Evolutionary conservation across 345 rosid genomes (phyloP).

Genomic region (Sonneratia alba): DNA sequence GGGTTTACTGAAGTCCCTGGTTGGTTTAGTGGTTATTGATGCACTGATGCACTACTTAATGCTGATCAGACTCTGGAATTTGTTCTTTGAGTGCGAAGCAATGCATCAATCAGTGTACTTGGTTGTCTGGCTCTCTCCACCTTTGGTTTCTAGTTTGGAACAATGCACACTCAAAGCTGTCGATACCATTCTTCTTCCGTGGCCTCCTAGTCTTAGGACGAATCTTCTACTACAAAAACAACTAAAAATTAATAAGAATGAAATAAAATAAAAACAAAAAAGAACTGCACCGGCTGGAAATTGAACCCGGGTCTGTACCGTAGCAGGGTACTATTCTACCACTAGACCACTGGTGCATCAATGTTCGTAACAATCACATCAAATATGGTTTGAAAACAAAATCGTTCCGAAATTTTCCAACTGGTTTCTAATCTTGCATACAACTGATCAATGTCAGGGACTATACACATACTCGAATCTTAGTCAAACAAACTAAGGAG

Average conservation of each 20-base stretch:
- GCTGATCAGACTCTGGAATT: slow-evolving; percentile 10
- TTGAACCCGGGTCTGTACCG: slow-evolving; percentile 73
- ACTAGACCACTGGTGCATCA: slow-evolving; percentile 44
- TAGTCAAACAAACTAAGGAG: background rate
- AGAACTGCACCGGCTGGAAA: slow-evolving; percentile 38
- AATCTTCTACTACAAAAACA: background rate
- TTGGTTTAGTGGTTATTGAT: background rate
- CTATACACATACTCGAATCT: background rate
- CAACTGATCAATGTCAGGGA: background rate
- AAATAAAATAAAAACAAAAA: background rate
- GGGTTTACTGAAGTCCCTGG: background rate
- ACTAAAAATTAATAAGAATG: background rate
- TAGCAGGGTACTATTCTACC: slow-evolving; percentile 79
- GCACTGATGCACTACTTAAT: background rate
- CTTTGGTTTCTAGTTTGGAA: background rate
- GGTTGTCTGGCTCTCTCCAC: background rate
- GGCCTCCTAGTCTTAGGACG: background rate
- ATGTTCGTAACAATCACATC: background rate
- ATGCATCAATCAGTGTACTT: background rate
- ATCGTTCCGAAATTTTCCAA: too few relatives aligned
- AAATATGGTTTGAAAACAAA: too few relatives aligned
- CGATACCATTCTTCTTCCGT: background rate
- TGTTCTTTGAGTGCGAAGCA: slow-evolving; percentile 25
- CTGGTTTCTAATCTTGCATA: background rate
- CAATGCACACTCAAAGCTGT: slow-evolving; percentile 1